Evolutionary conservation across 2,329 filamentous ascomycete genomes (phyloP).

Genomic region (Coniochaeta sp.): DNA sequence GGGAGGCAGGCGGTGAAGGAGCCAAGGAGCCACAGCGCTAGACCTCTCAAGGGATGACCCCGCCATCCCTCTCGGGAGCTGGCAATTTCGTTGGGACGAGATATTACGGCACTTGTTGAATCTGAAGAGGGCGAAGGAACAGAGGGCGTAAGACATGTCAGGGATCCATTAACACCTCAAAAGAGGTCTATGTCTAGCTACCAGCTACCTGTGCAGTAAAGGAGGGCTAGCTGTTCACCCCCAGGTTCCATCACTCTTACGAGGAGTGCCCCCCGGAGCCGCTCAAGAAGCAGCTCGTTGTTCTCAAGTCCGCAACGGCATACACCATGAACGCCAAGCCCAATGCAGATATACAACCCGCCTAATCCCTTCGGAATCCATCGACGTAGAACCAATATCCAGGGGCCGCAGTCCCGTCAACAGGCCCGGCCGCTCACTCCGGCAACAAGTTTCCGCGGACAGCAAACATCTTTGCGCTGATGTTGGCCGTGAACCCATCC

Average conservation of each 20-base stretch:
- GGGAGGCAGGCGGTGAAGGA: background rate
- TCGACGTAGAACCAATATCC: background rate
- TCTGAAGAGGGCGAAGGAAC: background rate
- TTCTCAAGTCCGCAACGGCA: background rate
- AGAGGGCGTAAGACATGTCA: background rate
- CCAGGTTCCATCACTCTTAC: background rate
- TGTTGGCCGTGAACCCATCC: conserved; percentile 86
- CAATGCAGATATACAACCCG: conserved; percentile 3
- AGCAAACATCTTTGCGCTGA: conserved; percentile 97
- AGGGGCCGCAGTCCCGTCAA: background rate
- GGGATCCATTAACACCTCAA: background rate
- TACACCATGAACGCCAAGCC: conserved; percentile 5
- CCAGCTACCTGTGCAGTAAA: background rate
- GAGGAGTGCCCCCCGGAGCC: background rate
- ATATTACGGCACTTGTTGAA: background rate
- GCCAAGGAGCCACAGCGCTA: background rate
- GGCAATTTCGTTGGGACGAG: background rate
- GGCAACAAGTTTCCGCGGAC: conserved; percentile 66
- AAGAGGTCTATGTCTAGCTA: background rate
- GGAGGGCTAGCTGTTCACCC: background rate
- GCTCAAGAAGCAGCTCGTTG: background rate
- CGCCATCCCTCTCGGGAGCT: background rate
- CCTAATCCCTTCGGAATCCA: background rate
- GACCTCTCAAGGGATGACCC: background rate
- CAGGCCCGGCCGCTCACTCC: conserved; percentile 28